Evolutionary conservation across 2,329 filamentous ascomycete species (phyloP), one percentile per base, ranked within the genome.

Genomic region (Paraphaeosphaeria sporulosa): DNA sequence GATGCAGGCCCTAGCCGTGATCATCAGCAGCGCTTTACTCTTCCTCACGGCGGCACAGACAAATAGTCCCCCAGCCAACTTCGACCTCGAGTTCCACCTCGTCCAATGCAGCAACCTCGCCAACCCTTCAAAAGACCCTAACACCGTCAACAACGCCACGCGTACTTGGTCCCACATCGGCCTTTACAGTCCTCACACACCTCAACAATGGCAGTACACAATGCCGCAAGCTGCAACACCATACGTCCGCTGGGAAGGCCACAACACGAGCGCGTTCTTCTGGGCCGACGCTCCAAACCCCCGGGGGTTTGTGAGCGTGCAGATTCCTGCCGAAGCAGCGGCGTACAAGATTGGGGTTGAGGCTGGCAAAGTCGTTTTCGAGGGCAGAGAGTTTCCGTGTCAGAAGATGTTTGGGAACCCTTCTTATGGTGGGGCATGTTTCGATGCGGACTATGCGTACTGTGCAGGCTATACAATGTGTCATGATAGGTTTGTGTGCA

Each of bases 1-100:
- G 10, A 46, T 55, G 52, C 27, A 40, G 9, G 2, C 25, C 13
- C 23, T 30, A 3, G 13, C n/a, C 15, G 12, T 34, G 15, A 3
- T 54, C 25, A 17, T 43, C 13, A 32, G 42, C 42, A 36, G 27
- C n/a, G 19, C 40, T 5, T 21, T 55, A 27, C n/a, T 32, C 12
- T 7, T 23, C 6, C 30, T 36, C 42, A n/a, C 38, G 8, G 30
- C 52, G 4, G 42, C 30, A 10, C 52, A 46, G 46, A 47, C 27
- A 21, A 36, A 8, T 15, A 27, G 27, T 25, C 7, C 52, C 9
- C 42, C 52, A 19, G 13, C 30, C 1, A 36, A 55, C 27, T 55
- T 55, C 40, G 52, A 55, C 25, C 52, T 46, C 12, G 52, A 55
- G n/a, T 55, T 55, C 40, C 52, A 36, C 42, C 40, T 55, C 42